phyloP scores from a whole-genome alignment of 768 basidiomycete species.

The Cytidiella melzeri region DNA sequence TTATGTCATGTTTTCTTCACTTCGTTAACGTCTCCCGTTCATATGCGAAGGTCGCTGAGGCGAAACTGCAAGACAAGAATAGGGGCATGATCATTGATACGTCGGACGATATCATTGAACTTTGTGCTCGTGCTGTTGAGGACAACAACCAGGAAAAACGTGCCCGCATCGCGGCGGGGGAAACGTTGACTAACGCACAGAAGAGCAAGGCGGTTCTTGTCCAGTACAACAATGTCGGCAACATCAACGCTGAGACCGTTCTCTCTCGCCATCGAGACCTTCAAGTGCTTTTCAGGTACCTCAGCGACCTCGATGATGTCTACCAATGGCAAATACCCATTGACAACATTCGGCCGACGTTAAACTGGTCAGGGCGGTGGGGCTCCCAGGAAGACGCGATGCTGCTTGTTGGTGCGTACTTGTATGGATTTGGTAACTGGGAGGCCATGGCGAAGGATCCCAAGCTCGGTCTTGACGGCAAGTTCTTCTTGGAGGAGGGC shows the following conservation, averaged over 20 bases:
- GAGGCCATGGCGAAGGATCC: conserved; percentile 89
- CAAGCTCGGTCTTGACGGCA: conserved; percentile 76
- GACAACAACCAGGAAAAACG: conserved; percentile 81
- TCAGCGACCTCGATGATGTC: conserved; percentile 64
- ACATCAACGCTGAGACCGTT: conserved; percentile 97
- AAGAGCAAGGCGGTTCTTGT: conserved; percentile 97
- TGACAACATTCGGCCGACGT: conserved; percentile 88
- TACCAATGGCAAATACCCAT: conserved; percentile 86
- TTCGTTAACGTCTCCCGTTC: background rate
- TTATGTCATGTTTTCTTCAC: no score
- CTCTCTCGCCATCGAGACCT: conserved; percentile 86
- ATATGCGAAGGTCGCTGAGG: conserved; percentile 64
- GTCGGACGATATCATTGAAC: conserved; percentile 86
- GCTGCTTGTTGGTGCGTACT: conserved; percentile 88
- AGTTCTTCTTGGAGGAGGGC: conserved; percentile 97
- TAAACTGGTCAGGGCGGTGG: conserved; percentile 98
- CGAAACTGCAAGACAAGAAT: conserved; percentile 92
- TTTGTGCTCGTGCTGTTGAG: conserved; percentile 77
- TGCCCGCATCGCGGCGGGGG: conserved; percentile 68
- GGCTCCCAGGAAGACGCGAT: conserved; percentile 87
- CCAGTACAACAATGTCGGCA: conserved; percentile 80
- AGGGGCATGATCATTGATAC: conserved; percentile 86
- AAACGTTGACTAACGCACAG: conserved; percentile 86
- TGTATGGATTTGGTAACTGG: conserved; percentile 97
- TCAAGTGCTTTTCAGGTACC: conserved; percentile 77